Evolutionary conservation across 768 basidiomycete species (phyloP), one percentile per base, ranked within the genome.

Genomic region (Cystobasidium onofrii): DNA sequence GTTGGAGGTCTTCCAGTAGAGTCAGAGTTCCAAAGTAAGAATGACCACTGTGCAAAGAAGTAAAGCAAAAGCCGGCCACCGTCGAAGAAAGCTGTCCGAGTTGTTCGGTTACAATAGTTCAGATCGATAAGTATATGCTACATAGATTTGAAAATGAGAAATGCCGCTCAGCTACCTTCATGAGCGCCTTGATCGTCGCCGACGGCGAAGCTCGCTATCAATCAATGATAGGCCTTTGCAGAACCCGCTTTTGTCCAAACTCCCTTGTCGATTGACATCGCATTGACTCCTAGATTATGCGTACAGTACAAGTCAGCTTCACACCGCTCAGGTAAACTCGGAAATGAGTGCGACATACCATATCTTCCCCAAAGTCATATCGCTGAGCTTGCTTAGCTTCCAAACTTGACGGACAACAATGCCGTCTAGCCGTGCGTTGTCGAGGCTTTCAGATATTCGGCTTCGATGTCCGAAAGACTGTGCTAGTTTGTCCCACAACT

Each of bases 1-100:
- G 69, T 10, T 29, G 12, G 39, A 71, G 7, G 69, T 71, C 1
- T 71, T 71, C 34, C 29, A 71, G 25, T 71, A 39, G 54, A 33
- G 39, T 15, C 39, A 39, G 6, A 39, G 39, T 15, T 39, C 15
- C 39, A 39, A 39, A 15, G 15, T 39, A n/a, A n/a, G 39, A 39
- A 39, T 39, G 39, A 39, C 7, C 39, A 39, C 15, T n/a, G n/a
- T n/a, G n/a, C n/a, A n/a, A n/a, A n/a, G n/a, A n/a, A n/a, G n/a
- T n/a, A n/a, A n/a, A n/a, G n/a, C n/a, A n/a, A n/a, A n/a, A n/a
- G n/a, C n/a, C n/a, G n/a, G n/a, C n/a, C n/a, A n/a, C n/a, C n/a
- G n/a, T n/a, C n/a, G n/a, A n/a, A n/a, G n/a, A n/a, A n/a, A n/a
- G n/a, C 15, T 15, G 15, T 39, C 39, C 6, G 15, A 15, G 15